Evolutionary conservation across 306 rosid genomes (phyloP), one percentile per base, ranked within the genome.

Genomic region (Acacia melanoxylon): DNA sequence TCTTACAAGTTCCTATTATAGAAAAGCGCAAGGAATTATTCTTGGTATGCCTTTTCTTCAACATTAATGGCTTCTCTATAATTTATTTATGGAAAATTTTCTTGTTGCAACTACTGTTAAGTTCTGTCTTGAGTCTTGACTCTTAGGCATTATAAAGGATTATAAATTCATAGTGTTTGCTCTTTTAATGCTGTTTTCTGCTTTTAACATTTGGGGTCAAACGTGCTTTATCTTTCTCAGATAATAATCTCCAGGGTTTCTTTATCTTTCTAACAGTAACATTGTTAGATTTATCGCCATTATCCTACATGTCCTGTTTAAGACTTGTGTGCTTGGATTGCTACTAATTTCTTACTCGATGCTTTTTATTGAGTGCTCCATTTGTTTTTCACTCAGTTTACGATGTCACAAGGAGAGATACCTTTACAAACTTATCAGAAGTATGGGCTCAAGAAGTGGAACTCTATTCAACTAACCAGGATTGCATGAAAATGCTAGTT

Each of bases 361-460:
- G 72, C 22, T 79, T 84, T 79, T 46, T 71, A 54, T 72, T 65
- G 31, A 81, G 73, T 11, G 44, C 24, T 56, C 86, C 40, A 0
- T 75, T 69, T 80, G 75, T 33, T 86, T 83, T 49, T 37, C 41
- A 80, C 79, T 13, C 81, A 95, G 98, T 93, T 78, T 95, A 95
- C 33, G 98, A 95, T 78, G 96, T 95, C 72, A 95, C 99, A 13
- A 85, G 91, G 80, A 89, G 97, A 87, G 97, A 95, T 14, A 89
- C 97, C 17, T 95, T 95, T 78, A 89, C 93, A 33, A 93, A 91
- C 82, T 82, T 95, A 76, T 93, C 94, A 37, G 94, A 91, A 22
- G 90, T 93, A 76, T 95, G 99, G 99, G 88, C 96, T 82, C 93
- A 95, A 90, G 99, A 95, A 89, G 77, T 92, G 86, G 90, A 89